A percentile compares a stretch with the other conserved stretches of the same genome.
These are phyloP conservation scores for Cercophora samala DNA, from an alignment of 495 filamentous ascomycete genomes.

Conservation along the genomic window DNA sequence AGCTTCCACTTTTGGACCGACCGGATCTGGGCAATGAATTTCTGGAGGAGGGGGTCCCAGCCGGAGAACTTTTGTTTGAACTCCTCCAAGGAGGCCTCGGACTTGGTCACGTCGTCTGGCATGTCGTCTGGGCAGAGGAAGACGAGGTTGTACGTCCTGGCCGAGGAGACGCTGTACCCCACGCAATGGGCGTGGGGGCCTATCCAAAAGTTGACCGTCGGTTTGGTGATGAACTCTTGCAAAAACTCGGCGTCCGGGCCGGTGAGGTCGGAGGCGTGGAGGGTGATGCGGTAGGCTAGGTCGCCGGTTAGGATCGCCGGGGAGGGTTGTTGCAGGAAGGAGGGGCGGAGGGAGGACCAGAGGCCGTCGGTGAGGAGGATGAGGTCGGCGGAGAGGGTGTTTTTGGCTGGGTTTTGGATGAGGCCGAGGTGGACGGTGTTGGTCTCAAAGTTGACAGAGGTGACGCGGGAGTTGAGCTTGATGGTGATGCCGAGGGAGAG, in stretches of 20 bases:
- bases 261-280: conserved; percentile 48
- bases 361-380: conserved; percentile 57
- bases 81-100: conserved; percentile 45
- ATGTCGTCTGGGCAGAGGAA: conserved; percentile 52
- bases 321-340: conserved; percentile 42
- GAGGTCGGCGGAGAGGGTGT: conserved; percentile 43
- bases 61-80: conserved; percentile 46
- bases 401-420: conserved; percentile 32
- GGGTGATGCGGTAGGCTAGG: conserved; percentile 57
- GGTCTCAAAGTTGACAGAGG: conserved; percentile 38
- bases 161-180: conserved; percentile 53
- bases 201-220: conserved; percentile 68
- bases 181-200: conserved; percentile 58
- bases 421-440: conserved; percentile 38
- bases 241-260: conserved; percentile 47
- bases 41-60: conserved; percentile 53
- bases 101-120: conserved; percentile 42
- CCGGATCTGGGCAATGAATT: conserved; percentile 45
- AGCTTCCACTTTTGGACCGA: conserved; percentile 53
- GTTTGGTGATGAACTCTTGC: conserved; percentile 42
- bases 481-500: conserved; percentile 42
- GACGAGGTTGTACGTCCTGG: conserved; percentile 57
- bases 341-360: conserved; percentile 47
- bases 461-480: conserved; percentile 36
- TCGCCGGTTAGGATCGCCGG: conserved; percentile 56